A percentile compares a stretch with the other conserved stretches of the same genome.
Evolutionary conservation across 305 asterid species (phyloP).

Genomic region (Ilex paraguariensis): DNA sequence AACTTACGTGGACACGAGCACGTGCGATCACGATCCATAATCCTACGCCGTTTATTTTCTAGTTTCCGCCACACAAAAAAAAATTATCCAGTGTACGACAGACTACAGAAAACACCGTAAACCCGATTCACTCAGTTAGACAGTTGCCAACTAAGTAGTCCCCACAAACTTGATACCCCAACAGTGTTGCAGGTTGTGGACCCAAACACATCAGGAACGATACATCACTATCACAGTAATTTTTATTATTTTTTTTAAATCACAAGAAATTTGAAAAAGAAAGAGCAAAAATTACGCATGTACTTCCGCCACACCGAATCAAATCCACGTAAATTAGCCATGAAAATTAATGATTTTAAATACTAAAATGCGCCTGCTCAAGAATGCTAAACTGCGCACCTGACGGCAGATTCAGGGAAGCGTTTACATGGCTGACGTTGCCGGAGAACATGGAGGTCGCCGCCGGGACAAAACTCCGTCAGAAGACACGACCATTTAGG

Average conservation of each 20-base stretch:
- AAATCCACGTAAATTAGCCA: not conserved
- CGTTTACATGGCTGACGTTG: slow-evolving; percentile 93
- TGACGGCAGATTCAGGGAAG: slow-evolving; percentile 83
- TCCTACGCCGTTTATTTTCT: too few relatives aligned
- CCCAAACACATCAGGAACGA: not conserved
- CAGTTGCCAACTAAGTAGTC: not conserved
- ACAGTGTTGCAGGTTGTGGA: not conserved
- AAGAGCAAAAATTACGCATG: not conserved
- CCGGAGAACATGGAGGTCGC: slow-evolving; percentile 95
- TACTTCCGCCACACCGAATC: not conserved
- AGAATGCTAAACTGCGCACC: slow-evolving; percentile 38
- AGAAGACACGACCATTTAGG: slow-evolving; percentile 84
- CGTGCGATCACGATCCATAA: too few relatives aligned
- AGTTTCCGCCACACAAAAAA: too few relatives aligned
- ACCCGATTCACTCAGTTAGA: not conserved
- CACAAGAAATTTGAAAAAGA: not conserved
- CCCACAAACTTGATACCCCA: not conserved
- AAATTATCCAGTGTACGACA: not conserved
- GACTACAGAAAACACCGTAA: not conserved
- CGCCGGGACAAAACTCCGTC: slow-evolving; percentile 98
- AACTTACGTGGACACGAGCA: too few relatives aligned
- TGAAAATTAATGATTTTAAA: not conserved
- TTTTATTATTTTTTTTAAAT: too few relatives aligned
- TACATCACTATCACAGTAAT: too few relatives aligned
- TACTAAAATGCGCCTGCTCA: too few relatives aligned